These are phyloP conservation scores for Saccharomyces hybrid DNA, from an alignment of 1,139 yeast genomes.

Conservation along the genomic window DNA sequence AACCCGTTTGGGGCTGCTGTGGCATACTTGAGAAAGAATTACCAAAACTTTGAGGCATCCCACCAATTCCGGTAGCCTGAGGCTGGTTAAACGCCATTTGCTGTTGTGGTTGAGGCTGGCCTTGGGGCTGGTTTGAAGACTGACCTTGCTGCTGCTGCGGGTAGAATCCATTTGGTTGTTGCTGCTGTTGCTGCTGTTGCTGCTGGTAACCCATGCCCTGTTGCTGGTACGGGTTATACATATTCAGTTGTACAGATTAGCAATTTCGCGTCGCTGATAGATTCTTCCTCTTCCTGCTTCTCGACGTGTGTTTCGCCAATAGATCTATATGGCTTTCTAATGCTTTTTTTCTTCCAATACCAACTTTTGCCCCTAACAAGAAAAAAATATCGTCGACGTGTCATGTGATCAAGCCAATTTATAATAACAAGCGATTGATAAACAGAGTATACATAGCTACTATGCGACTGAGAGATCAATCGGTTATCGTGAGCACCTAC, in stretches of 20 bases:
- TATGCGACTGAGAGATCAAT: background rate
- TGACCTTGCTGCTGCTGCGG: conserved; percentile 1
- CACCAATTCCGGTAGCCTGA: background rate
- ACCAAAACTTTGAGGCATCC: background rate
- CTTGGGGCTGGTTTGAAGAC: background rate
- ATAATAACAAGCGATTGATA: background rate
- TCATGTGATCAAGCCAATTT: background rate
- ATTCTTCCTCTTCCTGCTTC: background rate
- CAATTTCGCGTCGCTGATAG: background rate
- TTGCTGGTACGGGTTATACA: conserved; percentile 2
- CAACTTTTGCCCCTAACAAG: conserved; percentile 1
- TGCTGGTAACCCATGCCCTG: conserved; percentile 1
- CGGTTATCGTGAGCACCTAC: background rate
- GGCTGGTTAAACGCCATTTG: background rate
- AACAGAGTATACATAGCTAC: background rate
- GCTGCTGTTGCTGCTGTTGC: conserved; percentile 2
- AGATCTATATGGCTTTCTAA: background rate
- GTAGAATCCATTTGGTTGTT: background rate
- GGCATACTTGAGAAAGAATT: background rate
- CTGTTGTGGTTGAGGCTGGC: conserved; percentile 1
- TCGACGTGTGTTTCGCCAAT: background rate
- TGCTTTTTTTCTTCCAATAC: background rate
- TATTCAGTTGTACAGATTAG: background rate
- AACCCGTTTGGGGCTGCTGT: background rate
- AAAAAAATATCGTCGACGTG: background rate